A percentile compares a stretch with the other conserved stretches of the same genome.
Evolutionary conservation across 2,329 filamentous ascomycete species (phyloP).

Genomic region (Colletotrichum falcatum): DNA sequence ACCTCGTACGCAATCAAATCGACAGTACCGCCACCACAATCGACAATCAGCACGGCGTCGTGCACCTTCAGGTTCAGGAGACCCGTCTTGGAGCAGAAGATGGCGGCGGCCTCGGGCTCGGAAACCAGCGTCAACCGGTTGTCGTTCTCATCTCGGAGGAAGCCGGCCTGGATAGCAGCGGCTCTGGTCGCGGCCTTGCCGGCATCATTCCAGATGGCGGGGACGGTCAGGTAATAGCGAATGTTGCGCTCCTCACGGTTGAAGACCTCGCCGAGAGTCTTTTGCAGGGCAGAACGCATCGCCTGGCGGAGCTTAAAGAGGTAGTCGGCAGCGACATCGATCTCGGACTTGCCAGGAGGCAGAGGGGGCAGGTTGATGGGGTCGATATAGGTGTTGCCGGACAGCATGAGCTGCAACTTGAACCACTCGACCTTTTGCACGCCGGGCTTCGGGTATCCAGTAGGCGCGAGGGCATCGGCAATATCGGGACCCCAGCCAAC

Average conservation of each 20-base stretch:
- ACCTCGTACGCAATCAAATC: slow-evolving; percentile 99
- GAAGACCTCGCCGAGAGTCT: slow-evolving; percentile 97
- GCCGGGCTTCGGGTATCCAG: slow-evolving; percentile 95
- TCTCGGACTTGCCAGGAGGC: slow-evolving; percentile 97
- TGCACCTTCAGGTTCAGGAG: slow-evolving; percentile 97
- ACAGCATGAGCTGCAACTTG: slow-evolving; percentile 98
- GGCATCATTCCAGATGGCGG: slow-evolving; percentile 99
- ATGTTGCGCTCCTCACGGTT: slow-evolving; percentile 98
- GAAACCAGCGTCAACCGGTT: slow-evolving; percentile 95
- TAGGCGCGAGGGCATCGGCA: slow-evolving; percentile 93
- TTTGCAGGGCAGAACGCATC: slow-evolving; percentile 94
- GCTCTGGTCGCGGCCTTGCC: slow-evolving; percentile 97
- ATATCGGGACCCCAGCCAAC: slow-evolving; percentile 99
- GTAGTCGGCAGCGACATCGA: slow-evolving; percentile 99
- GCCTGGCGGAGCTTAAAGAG: slow-evolving; percentile 98
- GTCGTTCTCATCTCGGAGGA: slow-evolving; percentile 96
- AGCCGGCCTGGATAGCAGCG: slow-evolving; percentile 96
- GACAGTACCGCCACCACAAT: slow-evolving; percentile 97
- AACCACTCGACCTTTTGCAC: slow-evolving; percentile 99
- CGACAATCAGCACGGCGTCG: slow-evolving; percentile 97
- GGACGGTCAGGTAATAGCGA: slow-evolving; percentile 97
- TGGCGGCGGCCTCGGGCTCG: slow-evolving; percentile 94
- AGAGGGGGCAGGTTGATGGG: slow-evolving; percentile 98
- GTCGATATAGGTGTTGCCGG: slow-evolving; percentile 98
- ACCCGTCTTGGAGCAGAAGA: slow-evolving; percentile 98